Conservation (phyloP, 805 yeast species). For the Debaryomyces maramus region DNA sequence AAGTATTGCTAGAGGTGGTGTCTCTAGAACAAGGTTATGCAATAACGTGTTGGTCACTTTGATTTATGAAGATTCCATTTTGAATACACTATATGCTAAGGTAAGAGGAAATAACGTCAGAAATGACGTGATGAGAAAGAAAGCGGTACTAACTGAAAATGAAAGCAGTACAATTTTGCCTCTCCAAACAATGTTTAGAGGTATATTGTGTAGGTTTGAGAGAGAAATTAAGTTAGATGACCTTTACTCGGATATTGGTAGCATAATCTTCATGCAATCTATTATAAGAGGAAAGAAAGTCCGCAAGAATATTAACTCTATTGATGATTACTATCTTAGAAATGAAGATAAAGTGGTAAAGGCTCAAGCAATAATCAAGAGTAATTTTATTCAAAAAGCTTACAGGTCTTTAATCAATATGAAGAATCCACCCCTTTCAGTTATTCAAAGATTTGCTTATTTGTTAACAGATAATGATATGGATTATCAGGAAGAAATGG, state of each 20-base stretch:
- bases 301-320: constrained; percentile 37
- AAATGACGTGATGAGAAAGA: constrained; percentile 18
- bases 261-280: constrained; percentile 53
- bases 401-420: constrained; percentile 69
- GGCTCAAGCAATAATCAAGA: constrained; percentile 74
- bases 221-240: constrained; percentile 56
- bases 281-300: constrained; percentile 47
- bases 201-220: constrained; percentile 58
- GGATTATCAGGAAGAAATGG: constrained; percentile 75
- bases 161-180: constrained; percentile 29
- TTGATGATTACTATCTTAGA: constrained; percentile 48
- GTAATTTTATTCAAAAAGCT: constrained; percentile 66
- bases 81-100: constrained; percentile 42
- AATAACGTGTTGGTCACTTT: constrained; percentile 44
- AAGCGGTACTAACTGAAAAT: constrained; percentile 13
- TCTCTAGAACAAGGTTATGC: constrained; percentile 42
- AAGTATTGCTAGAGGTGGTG: constrained; percentile 46
- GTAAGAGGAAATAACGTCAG: constrained; percentile 46
- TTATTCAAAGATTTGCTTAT: constrained; percentile 74
- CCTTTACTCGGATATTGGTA: constrained; percentile 43
- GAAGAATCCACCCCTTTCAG: constrained; percentile 74
- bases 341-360: constrained; percentile 62
- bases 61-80: constrained; percentile 35
- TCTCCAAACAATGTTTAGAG: constrained; percentile 63
- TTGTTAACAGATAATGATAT: constrained; percentile 69